A percentile compares a stretch with the other conserved stretches of the same genome.
Evolutionary conservation across 1,284 basidiomycete species (phyloP).

Genomic region (Coriolopsis trogii): DNA sequence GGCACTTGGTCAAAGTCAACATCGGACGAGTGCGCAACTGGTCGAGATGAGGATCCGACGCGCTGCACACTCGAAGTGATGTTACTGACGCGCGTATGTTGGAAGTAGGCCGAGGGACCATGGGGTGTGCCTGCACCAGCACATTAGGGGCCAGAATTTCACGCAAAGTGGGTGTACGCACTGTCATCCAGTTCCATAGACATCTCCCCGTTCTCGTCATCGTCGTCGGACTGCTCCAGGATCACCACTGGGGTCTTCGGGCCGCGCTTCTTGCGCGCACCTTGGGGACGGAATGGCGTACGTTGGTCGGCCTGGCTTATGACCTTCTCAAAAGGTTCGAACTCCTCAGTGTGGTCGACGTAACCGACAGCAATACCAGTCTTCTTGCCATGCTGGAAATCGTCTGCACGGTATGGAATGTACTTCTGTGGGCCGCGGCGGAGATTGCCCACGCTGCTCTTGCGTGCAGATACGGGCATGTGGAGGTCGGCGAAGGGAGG

Average conservation of each 20-base stretch:
- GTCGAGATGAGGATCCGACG: constrained; percentile 52
- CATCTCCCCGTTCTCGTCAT: constrained; percentile 68
- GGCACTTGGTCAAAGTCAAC: constrained; percentile 71
- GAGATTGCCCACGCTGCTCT: constrained; percentile 36
- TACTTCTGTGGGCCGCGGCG: constrained; percentile 52
- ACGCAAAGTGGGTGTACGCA: constrained; percentile 38
- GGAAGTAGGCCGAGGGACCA: constrained; percentile 60
- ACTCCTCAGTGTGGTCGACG: constrained; percentile 79
- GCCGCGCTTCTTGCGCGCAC: constrained; percentile 44
- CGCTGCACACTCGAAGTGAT: constrained; percentile 51
- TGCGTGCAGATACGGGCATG: constrained; percentile 40
- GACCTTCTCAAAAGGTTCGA: constrained; percentile 80
- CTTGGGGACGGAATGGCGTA: constrained; percentile 55
- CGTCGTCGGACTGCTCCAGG: constrained; percentile 29
- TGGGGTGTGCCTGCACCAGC: constrained; percentile 30
- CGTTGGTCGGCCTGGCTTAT: constrained; percentile 69
- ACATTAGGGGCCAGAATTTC: constrained; percentile 3
- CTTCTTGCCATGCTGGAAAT: constrained; percentile 74
- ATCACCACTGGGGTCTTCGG: constrained; percentile 33
- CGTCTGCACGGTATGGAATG: constrained; percentile 74
- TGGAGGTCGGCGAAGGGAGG: constrained; percentile 1
- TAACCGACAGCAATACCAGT: constrained; percentile 70
- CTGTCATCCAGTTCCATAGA: constrained; percentile 70
- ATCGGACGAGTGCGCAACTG: constrained; percentile 53
- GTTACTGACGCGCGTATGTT: constrained; percentile 47